A percentile compares a stretch with the other conserved stretches of the same genome.
Evolutionary conservation across 495 filamentous ascomycete genomes (phyloP).

Genomic region (Chaetomium fimeti): DNA sequence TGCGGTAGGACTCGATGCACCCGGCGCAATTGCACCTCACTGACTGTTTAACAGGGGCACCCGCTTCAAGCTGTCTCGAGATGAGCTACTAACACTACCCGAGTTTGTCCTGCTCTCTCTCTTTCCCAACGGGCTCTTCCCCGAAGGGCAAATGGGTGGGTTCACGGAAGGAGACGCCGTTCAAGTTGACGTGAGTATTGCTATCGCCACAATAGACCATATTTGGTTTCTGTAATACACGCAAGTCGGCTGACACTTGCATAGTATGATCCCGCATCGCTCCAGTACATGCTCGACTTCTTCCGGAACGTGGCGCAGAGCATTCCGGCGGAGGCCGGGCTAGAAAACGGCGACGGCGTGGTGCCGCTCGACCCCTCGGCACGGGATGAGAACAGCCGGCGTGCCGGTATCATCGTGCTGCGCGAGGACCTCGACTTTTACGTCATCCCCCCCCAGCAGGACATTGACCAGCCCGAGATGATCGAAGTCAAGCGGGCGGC

Average conservation of each 20-base stretch:
- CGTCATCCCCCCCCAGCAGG: constrained; percentile 80
- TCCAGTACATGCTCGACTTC: constrained; percentile 99
- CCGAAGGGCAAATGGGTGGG: constrained; percentile 92
- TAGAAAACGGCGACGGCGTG: constrained; percentile 61
- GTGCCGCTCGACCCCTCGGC: constrained; percentile 55
- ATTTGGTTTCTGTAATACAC: too few species aligned
- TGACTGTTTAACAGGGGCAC: constrained; percentile 63
- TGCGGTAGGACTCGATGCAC: constrained; percentile 61
- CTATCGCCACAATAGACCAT: not conserved
- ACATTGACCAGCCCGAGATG: constrained; percentile 89
- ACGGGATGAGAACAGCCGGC: constrained; percentile 57
- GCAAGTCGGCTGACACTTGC: constrained; percentile 37
- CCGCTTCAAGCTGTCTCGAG: constrained; percentile 87
- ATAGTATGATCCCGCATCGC: constrained; percentile 92
- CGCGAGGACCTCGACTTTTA: constrained; percentile 98
- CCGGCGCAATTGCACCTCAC: constrained; percentile 22
- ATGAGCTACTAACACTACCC: constrained; percentile 90
- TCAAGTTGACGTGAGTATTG: constrained; percentile 84
- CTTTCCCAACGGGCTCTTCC: constrained; percentile 95
- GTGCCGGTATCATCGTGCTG: constrained; percentile 95
- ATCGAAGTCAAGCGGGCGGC: constrained; percentile 95
- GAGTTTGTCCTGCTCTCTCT: constrained; percentile 99
- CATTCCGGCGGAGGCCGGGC: constrained; percentile 68
- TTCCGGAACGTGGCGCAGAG: constrained; percentile 94
- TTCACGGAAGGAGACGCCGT: constrained; percentile 90